phyloP scores from a whole-genome alignment of 495 filamentous ascomycete genomes.

The Penicilliopsis zonata region DNA sequence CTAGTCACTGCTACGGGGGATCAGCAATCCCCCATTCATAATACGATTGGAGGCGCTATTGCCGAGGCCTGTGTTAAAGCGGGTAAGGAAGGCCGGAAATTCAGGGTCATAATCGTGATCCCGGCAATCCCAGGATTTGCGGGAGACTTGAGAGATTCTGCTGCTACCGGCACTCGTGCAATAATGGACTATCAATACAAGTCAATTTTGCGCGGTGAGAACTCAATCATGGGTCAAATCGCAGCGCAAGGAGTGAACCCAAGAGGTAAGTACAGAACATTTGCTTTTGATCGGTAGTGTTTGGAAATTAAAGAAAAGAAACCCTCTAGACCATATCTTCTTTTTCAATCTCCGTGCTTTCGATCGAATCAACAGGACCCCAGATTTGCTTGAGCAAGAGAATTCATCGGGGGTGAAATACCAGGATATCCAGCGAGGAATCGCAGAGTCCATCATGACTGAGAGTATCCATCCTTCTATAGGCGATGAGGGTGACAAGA shows the following conservation, averaged over 20 bases:
- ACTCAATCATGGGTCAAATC: conserved; percentile 79
- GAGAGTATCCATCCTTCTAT: conserved; percentile 52
- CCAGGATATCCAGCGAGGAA: conserved; percentile 70
- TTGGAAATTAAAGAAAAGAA: conserved; percentile 1
- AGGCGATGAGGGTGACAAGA: conserved; percentile 36
- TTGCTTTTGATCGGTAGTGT: conserved; percentile 1
- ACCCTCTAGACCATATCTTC: conserved; percentile 62
- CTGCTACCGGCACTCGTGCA: conserved; percentile 73
- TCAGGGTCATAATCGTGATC: conserved; percentile 80
- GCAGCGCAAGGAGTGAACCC: conserved; percentile 70
- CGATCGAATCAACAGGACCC: conserved; percentile 78
- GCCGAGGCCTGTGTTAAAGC: conserved; percentile 81
- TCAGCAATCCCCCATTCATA: conserved; percentile 72
- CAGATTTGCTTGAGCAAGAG: conserved; percentile 55
- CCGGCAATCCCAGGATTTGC: conserved; percentile 90
- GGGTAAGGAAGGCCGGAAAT: conserved; percentile 75
- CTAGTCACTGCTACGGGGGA: conserved; percentile 80
- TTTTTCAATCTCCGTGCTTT: conserved; percentile 85
- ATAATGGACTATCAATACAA: conserved; percentile 99
- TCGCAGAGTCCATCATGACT: conserved; percentile 77
- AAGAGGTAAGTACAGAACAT: conserved; percentile 29
- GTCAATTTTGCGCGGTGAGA: conserved; percentile 78
- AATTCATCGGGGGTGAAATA: conserved; percentile 71
- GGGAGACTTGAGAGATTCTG: conserved; percentile 72
- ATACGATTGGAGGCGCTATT: conserved; percentile 75